Percentiles rank a stretch among this genome's conserved stretches.
Conservation (phyloP, 192 early-diverging fungal species). For the Mortierella alpina region DNA sequence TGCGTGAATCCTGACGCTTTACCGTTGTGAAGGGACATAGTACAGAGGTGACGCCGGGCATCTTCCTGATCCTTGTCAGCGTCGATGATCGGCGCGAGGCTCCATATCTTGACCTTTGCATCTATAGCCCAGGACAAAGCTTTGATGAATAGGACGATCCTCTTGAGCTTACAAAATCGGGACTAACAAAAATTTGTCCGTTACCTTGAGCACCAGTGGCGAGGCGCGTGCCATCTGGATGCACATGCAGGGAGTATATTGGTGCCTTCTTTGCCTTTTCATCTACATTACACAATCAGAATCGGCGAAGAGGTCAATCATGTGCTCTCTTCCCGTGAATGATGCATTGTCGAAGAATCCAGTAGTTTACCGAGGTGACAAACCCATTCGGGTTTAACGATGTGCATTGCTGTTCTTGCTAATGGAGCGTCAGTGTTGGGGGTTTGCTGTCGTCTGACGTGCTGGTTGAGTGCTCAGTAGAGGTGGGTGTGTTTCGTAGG, state of each 20-base stretch:
- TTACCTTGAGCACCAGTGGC: constrained; percentile 88
- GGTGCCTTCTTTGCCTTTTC: constrained; percentile 58
- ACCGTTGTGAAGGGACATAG: constrained; percentile 87
- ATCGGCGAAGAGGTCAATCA: neutral
- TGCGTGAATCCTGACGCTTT: neutral
- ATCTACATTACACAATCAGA: constrained; percentile 16
- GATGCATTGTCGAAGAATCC: no score
- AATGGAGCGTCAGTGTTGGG: no score
- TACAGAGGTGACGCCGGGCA: constrained; percentile 76
- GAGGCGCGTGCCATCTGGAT: constrained; percentile 82
- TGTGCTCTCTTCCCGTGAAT: neutral
- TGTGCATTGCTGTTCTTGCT: constrained; percentile 24
- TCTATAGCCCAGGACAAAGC: constrained; percentile 60
- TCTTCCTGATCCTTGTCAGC: constrained; percentile 59
- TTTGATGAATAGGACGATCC: neutral
- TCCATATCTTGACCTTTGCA: constrained; percentile 93
- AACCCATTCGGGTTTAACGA: constrained; percentile 50
- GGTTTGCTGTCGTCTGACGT: no score
- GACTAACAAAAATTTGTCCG: neutral
- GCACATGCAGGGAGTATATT: constrained; percentile 91
- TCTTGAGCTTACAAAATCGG: neutral
- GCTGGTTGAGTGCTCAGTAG: no score
- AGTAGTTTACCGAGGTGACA: constrained; percentile 34
- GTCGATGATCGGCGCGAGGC: constrained; percentile 69
- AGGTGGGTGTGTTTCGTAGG: no score